phyloP scores from a whole-genome alignment of 345 rosid species.

The Eutrema heterophyllum region DNA sequence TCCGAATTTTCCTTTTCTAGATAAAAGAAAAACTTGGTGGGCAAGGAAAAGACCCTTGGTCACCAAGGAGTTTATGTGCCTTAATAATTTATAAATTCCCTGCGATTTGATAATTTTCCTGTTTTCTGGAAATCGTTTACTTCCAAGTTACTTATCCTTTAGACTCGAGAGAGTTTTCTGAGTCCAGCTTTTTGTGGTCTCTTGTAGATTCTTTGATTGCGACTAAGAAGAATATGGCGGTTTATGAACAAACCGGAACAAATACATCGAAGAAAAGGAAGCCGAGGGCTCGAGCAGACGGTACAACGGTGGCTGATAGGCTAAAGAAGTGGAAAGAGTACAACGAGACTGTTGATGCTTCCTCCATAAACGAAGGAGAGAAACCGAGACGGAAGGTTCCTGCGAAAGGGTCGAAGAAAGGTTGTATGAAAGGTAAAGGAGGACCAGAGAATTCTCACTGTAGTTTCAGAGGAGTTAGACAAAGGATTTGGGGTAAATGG shows the following conservation, averaged over 20 bases:
- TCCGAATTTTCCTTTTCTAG: background rate
- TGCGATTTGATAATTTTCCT: background rate
- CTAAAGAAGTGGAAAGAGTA: slow-evolving; percentile 60
- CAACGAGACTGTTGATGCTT: slow-evolving; percentile 36
- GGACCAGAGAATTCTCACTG: slow-evolving; percentile 66
- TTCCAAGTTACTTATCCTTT: background rate
- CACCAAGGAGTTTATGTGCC: background rate
- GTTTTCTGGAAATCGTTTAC: background rate
- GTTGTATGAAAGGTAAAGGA: slow-evolving; percentile 95
- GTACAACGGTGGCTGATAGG: slow-evolving; percentile 46
- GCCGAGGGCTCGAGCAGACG: slow-evolving; percentile 36
- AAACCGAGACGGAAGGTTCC: slow-evolving; percentile 43
- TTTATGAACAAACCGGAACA: slow-evolving; percentile 4
- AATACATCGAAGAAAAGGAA: slow-evolving; percentile 47
- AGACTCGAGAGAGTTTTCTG: background rate
- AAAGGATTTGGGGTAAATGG: slow-evolving; percentile 97
- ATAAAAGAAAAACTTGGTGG: slow-evolving; percentile 13
- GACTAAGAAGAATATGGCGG: background rate
- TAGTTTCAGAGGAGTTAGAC: slow-evolving; percentile 75
- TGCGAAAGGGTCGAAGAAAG: slow-evolving; percentile 76
- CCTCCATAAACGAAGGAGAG: background rate
- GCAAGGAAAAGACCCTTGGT: slow-evolving; percentile 16
- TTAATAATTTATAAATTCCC: background rate
- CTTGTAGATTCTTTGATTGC: slow-evolving; percentile 16
- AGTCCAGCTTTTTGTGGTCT: background rate